Base-by-base conservation (phyloP, 2,329 filamentous ascomycete species). In the Xylariaceae sp. region DNA sequence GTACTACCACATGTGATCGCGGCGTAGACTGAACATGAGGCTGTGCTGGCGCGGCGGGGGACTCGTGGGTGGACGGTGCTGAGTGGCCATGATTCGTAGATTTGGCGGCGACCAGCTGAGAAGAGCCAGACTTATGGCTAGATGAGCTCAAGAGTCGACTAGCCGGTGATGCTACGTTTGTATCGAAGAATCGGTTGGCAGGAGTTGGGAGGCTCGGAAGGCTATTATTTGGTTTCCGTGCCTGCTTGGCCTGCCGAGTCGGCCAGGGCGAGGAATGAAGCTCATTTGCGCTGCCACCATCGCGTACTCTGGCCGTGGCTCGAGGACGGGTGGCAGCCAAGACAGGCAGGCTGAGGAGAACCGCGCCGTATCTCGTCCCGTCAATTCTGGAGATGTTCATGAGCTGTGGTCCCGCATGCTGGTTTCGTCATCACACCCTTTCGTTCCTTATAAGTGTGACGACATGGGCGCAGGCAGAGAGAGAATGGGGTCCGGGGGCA, bases 361-460 rank as follows among this genome's bases (percentile, higher is more conserved):
- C 68, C 59, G 72, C 70, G 67, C 70, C 67, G 65, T 69, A 74
- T 67, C 74, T 69, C 67, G 72, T 73, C 67, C 73, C 65, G 63
- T 78, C 72, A 63, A 77, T 69, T 72, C 66, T 70, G 55, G 69
- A 64, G 64, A 70, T 64, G 73, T 70, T 78, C 75, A 79, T 79
- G 71, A 67, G 74, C 63, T 68, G 65, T 37, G 21, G 38, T 65
- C 69, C 66, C 60, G 62, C 57, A 60, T 60, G 46, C 46, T 59
- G 48, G 50, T 55, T 50, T 43, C 45, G 50, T 56, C 55, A 59
- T 55, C 53, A 60, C 55, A 56, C 44, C 53, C 50, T 53, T 50
- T 29, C 21, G 7, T n/a, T n/a, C 5, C 38, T 32, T 52, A 51
- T 38, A 31, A 30, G 24, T 26, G 43, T 46, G 47, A 43, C 36